Evolutionary conservation across 139 green algal genomes (phyloP).

Genomic region (Coelastrella sp.): DNA sequence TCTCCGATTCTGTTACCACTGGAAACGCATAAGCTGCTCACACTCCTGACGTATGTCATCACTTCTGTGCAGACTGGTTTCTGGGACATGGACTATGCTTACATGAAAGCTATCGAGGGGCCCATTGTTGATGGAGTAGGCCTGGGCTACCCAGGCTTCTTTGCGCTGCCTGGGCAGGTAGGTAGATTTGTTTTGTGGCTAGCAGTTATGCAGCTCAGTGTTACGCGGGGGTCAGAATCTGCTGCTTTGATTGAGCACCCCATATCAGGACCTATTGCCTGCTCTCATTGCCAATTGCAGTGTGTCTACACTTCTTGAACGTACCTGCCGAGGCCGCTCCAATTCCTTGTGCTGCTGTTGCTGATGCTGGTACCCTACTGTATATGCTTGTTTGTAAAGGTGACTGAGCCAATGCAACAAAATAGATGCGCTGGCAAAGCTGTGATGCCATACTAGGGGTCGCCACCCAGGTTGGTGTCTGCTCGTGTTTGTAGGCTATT

Average conservation of each 20-base stretch:
- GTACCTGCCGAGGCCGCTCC: too few species aligned
- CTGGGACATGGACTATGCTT: conserved; percentile 41
- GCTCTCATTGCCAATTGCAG: too few species aligned
- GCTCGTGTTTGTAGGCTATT: background rate
- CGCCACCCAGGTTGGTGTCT: background rate
- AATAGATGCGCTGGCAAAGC: too few species aligned
- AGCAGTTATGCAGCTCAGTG: background rate
- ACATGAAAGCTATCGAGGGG: conserved; percentile 45
- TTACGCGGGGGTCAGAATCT: background rate
- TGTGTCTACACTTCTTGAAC: too few species aligned
- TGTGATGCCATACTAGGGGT: background rate
- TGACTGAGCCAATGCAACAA: too few species aligned
- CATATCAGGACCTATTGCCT: too few species aligned
- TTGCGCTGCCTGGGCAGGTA: conserved; percentile 39
- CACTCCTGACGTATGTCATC: background rate
- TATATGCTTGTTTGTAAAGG: too few species aligned
- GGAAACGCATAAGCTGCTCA: background rate
- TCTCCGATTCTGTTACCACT: background rate
- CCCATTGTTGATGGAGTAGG: conserved; percentile 46
- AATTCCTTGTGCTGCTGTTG: too few species aligned
- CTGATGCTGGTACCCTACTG: too few species aligned
- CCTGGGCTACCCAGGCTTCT: conserved; percentile 41
- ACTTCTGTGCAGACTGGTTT: conserved; percentile 23
- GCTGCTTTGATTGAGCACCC: background rate
- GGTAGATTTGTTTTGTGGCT: background rate